Evolutionary conservation across 805 yeast species (phyloP).

Genomic region (Priceomyces medius): DNA sequence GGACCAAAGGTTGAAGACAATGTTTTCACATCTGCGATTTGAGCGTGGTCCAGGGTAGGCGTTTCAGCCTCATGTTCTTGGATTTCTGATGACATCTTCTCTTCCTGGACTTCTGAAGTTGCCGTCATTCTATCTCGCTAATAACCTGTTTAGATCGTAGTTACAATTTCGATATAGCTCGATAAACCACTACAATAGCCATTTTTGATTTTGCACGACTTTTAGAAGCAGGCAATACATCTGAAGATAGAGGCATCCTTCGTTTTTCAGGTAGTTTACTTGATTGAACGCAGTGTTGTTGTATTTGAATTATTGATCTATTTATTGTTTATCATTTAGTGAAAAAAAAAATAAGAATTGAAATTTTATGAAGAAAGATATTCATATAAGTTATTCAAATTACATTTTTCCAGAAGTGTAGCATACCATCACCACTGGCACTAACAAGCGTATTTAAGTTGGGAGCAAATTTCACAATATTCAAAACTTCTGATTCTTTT

Average conservation of each 20-base stretch:
- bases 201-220: slow-evolving; percentile 3
- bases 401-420: slow-evolving; percentile 25
- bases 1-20: slow-evolving; percentile 8
- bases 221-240: no score
- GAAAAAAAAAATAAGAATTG: no score
- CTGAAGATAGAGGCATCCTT: no score
- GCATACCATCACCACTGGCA: slow-evolving; percentile 18
- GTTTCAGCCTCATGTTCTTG: background rate
- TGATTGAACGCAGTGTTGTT: no score
- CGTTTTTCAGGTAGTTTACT: no score
- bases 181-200: background rate
- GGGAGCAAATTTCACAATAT: slow-evolving; percentile 8
- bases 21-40: background rate
- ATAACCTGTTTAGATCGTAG: background rate
- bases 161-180: background rate
- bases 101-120: background rate
- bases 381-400: slow-evolving; percentile 6
- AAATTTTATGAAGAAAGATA: no score
- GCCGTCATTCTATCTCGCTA: background rate
- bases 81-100: background rate
- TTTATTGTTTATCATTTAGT: no score
- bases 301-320: no score
- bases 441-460: slow-evolving; percentile 15
- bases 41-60: background rate
- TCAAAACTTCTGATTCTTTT: slow-evolving; percentile 4